Percentiles rank a stretch among this genome's conserved stretches.
Evolutionary conservation across 768 basidiomycete genomes (phyloP).

Genomic region (Tephrocybe sp.): DNA sequence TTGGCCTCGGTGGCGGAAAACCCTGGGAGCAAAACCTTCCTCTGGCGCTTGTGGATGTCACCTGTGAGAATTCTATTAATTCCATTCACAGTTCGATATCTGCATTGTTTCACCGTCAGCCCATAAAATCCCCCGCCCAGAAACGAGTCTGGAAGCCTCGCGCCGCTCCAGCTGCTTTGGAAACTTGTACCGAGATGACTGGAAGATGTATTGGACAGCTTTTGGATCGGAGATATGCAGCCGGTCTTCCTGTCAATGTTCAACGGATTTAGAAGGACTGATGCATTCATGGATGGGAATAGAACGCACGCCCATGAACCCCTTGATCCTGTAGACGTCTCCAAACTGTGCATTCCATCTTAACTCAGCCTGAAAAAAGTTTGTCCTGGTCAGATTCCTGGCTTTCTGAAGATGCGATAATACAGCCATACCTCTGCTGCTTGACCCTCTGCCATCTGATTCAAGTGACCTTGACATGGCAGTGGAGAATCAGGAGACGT

Average conservation of each 20-base stretch:
- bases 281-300: neutral
- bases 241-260: constrained; percentile 38
- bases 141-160: constrained; percentile 29
- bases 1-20: constrained; percentile 41
- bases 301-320: constrained; percentile 31
- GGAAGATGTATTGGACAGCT: constrained; percentile 42
- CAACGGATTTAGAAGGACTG: neutral
- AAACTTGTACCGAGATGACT: constrained; percentile 40
- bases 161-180: constrained; percentile 36
- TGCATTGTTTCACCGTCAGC: constrained; percentile 31
- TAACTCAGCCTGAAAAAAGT: constrained; percentile 32
- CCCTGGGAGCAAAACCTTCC: constrained; percentile 43
- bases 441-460: constrained; percentile 29
- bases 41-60: constrained; percentile 42
- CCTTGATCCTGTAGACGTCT: constrained; percentile 35
- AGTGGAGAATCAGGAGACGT: neutral
- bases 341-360: constrained; percentile 43
- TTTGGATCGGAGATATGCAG: constrained; percentile 49
- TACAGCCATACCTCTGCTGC: constrained; percentile 27
- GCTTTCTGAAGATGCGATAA: neutral
- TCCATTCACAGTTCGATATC: neutral
- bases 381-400: neutral
- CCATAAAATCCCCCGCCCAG: constrained; percentile 36
- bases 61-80: constrained; percentile 15
- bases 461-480: constrained; percentile 22